Percentiles rank a stretch among this genome's conserved stretches.
Conservation (phyloP, 164 flowering plant genomes). For the Macadamia integrifolia region DNA sequence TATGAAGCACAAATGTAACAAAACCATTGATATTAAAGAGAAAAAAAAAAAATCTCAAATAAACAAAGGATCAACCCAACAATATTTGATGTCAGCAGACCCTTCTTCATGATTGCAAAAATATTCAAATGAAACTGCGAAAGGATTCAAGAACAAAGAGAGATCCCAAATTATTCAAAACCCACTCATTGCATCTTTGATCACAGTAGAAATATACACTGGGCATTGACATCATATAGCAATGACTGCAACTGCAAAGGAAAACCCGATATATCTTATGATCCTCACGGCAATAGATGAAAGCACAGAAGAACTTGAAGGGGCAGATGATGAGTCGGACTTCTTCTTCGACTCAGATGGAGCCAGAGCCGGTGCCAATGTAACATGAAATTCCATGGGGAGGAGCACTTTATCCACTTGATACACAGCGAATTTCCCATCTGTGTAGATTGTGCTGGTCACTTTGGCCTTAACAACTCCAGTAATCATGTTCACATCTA, state of each 20-base stretch:
- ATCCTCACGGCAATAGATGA: conserved; percentile 21
- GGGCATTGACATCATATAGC: background rate
- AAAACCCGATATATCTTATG: background rate
- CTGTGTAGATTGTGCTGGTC: conserved; percentile 48
- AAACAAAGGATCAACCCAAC: too few relatives aligned
- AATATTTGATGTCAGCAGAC: too few relatives aligned
- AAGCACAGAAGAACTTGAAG: conserved; percentile 11
- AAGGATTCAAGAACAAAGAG: background rate
- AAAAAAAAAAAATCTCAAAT: background rate
- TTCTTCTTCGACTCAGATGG: conserved; percentile 48
- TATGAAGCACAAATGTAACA: background rate
- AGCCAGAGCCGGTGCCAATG: conserved; percentile 47
- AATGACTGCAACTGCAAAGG: conserved; percentile 15
- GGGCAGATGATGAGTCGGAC: conserved; percentile 21
- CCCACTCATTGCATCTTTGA: background rate
- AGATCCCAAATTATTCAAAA: conserved; percentile 3
- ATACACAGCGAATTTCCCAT: conserved; percentile 62
- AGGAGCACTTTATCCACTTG: conserved; percentile 72
- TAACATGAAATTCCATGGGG: conserved; percentile 53
- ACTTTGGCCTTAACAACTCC: conserved; percentile 56
- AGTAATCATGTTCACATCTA: conserved; percentile 55
- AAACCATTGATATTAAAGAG: background rate
- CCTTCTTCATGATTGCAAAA: background rate
- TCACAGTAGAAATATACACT: background rate
- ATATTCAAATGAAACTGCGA: background rate